phyloP scores from a whole-genome alignment of 805 yeast genomes.

The Hagleromyces aurorensis region DNA sequence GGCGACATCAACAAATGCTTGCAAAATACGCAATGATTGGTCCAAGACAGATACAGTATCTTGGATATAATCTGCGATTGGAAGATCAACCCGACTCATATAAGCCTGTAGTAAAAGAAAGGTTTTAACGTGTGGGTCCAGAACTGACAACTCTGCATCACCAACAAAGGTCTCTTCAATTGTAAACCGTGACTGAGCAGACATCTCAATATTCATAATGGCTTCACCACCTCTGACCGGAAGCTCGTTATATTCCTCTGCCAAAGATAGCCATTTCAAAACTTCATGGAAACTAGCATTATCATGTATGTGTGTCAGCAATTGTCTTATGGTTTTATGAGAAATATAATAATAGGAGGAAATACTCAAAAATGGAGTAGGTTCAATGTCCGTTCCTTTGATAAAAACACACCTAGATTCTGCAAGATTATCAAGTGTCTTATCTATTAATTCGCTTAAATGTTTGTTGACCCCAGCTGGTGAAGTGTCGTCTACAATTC shows the following conservation, averaged over 20 bases:
- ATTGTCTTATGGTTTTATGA: conserved; percentile 73
- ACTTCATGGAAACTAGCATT: conserved; percentile 38
- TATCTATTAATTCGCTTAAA: conserved; percentile 59
- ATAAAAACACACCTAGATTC: conserved; percentile 63
- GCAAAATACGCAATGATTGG: conserved; percentile 87
- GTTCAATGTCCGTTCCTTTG: conserved; percentile 39
- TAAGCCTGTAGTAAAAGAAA: conserved; percentile 80
- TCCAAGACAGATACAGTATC: conserved; percentile 91
- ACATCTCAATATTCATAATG: conserved; percentile 74
- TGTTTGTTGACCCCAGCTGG: conserved; percentile 50
- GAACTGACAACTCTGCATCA: conserved; percentile 54
- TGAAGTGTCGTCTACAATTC: conserved; percentile 60
- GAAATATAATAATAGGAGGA: conserved; percentile 90
- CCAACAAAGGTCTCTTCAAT: conserved; percentile 52
- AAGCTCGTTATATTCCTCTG: conserved; percentile 77
- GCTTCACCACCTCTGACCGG: conserved; percentile 93
- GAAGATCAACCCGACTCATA: conserved; percentile 70
- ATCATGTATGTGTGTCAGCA: conserved; percentile 45
- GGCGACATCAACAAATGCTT: conserved; percentile 85
- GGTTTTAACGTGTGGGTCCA: conserved; percentile 80
- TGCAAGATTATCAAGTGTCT: conserved; percentile 54
- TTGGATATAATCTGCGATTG: conserved; percentile 91
- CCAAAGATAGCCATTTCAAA: conserved; percentile 39
- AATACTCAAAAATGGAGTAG: conserved; percentile 79
- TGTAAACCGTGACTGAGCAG: conserved; percentile 61